A percentile compares a stretch with the other conserved stretches of the same genome.
phyloP scores from a whole-genome alignment of 2,329 filamentous ascomycete genomes.

The Trichophyton rubrum region DNA sequence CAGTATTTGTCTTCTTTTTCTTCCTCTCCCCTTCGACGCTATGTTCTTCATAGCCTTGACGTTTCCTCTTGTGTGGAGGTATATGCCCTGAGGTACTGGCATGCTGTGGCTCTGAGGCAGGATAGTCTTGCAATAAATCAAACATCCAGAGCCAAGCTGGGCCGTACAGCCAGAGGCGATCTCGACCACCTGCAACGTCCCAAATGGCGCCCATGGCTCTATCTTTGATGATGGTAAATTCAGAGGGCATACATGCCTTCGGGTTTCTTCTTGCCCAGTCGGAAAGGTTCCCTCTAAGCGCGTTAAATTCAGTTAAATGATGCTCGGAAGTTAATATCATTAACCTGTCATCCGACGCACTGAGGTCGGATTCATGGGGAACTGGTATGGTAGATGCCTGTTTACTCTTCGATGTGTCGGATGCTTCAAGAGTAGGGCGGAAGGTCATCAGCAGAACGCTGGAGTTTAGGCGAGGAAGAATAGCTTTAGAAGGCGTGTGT shows the following conservation, averaged over 20 bases:
- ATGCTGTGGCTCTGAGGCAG: slow-evolving; percentile 21
- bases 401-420: slow-evolving; percentile 28
- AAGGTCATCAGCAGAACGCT: slow-evolving; percentile 59
- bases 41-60: slow-evolving; percentile 13
- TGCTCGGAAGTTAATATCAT: slow-evolving; percentile 52
- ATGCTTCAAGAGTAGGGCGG: slow-evolving; percentile 32
- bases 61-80: slow-evolving; percentile 31
- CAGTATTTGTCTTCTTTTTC: slow-evolving; percentile 36
- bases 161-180: slow-evolving; percentile 78
- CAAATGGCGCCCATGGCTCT: slow-evolving; percentile 74
- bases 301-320: slow-evolving; percentile 66
- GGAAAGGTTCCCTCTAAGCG: slow-evolving; percentile 61
- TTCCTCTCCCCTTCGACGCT: slow-evolving; percentile 28
- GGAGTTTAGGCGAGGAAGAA: slow-evolving; percentile 56
- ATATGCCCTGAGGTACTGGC: neutral
- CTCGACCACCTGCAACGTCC: slow-evolving; percentile 48
- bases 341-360: slow-evolving; percentile 39
- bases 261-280: slow-evolving; percentile 80
- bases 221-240: slow-evolving; percentile 64
- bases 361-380: neutral
- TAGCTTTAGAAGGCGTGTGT: slow-evolving; percentile 55
- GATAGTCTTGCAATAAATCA: slow-evolving; percentile 61
- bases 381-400: neutral
- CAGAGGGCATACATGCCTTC: slow-evolving; percentile 57
- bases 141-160: slow-evolving; percentile 84